A percentile compares a stretch with the other conserved stretches of the same genome.
Evolutionary conservation across 2,329 filamentous ascomycete genomes (phyloP).

Genomic region (Trichoderma pleuroti): DNA sequence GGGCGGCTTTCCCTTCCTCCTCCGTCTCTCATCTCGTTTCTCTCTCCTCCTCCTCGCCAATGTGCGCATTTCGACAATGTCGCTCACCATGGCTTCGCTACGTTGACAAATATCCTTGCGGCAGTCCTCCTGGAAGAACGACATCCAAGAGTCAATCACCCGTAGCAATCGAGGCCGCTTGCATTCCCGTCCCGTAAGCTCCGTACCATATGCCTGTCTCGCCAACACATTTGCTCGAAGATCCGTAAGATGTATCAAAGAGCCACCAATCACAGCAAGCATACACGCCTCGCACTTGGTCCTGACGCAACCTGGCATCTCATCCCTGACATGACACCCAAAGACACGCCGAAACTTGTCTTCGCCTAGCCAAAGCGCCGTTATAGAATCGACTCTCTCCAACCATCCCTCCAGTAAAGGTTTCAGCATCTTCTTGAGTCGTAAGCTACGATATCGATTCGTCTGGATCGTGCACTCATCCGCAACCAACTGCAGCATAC

Average conservation of each 20-base stretch:
- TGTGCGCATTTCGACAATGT: not conserved
- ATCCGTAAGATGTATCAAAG: conserved; percentile 40
- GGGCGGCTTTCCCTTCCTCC: not conserved
- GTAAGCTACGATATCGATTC: conserved; percentile 28
- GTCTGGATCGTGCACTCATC: conserved; percentile 40
- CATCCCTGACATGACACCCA: conserved; percentile 27
- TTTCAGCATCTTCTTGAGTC: conserved; percentile 12
- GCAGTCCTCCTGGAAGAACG: conserved; percentile 18
- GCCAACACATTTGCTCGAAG: conserved; percentile 43
- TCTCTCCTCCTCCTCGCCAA: not conserved
- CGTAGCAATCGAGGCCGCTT: conserved; percentile 36
- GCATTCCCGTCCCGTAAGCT: not conserved
- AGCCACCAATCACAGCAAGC: conserved; percentile 46
- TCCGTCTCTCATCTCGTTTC: not conserved
- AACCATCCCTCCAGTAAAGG: conserved; percentile 25
- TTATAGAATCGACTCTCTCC: conserved; percentile 26
- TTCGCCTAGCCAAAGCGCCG: conserved; percentile 39
- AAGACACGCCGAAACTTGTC: conserved; percentile 36
- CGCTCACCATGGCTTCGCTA: not conserved
- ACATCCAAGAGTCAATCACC: conserved; percentile 45
- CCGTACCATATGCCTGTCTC: conserved; percentile 27
- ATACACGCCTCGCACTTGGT: conserved; percentile 51
- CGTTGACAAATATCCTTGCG: not conserved
- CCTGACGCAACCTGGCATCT: not conserved
- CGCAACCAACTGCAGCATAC: conserved; percentile 41